Evolutionary conservation across 257 asterid genomes (phyloP).

Genomic region (Gentiana dahurica): DNA sequence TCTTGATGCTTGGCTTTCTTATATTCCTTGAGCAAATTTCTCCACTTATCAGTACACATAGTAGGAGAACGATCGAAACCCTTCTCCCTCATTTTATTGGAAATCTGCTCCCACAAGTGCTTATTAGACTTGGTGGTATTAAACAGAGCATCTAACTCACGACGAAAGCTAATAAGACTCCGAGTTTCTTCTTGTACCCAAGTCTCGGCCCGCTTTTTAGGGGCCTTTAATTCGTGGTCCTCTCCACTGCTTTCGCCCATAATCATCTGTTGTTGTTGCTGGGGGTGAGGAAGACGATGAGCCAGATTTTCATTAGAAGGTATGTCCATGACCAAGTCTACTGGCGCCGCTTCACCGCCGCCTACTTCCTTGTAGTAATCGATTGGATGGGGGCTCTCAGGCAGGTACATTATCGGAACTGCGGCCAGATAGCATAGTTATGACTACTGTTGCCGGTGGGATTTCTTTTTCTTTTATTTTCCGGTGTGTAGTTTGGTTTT

Average conservation of each 20-base stretch:
- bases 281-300: slow-evolving; percentile 1
- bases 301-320: slow-evolving; percentile 7
- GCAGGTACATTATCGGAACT: slow-evolving; percentile 11
- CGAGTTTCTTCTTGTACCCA: slow-evolving; percentile 87
- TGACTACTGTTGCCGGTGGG: background rate
- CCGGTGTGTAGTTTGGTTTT: too few species aligned
- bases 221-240: slow-evolving; percentile 32
- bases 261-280: slow-evolving; percentile 17
- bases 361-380: slow-evolving; percentile 12
- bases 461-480: too few species aligned
- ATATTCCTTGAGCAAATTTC: slow-evolving; percentile 78
- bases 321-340: slow-evolving; percentile 13
- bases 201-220: slow-evolving; percentile 85
- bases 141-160: slow-evolving; percentile 60
- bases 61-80: slow-evolving; percentile 90
- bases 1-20: slow-evolving; percentile 64
- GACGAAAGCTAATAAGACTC: slow-evolving; percentile 49
- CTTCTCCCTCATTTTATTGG: slow-evolving; percentile 78
- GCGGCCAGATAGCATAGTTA: slow-evolving; percentile 1
- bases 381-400: slow-evolving; percentile 18
- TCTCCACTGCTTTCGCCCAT: slow-evolving; percentile 40
- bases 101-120: slow-evolving; percentile 81
- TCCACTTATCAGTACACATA: slow-evolving; percentile 95
- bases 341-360: background rate
- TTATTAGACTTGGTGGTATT: slow-evolving; percentile 80